Percentiles rank a stretch among this genome's conserved stretches.
phyloP scores from a whole-genome alignment of 176 grass and related monocot genomes.

The Musa schizocarpa region DNA sequence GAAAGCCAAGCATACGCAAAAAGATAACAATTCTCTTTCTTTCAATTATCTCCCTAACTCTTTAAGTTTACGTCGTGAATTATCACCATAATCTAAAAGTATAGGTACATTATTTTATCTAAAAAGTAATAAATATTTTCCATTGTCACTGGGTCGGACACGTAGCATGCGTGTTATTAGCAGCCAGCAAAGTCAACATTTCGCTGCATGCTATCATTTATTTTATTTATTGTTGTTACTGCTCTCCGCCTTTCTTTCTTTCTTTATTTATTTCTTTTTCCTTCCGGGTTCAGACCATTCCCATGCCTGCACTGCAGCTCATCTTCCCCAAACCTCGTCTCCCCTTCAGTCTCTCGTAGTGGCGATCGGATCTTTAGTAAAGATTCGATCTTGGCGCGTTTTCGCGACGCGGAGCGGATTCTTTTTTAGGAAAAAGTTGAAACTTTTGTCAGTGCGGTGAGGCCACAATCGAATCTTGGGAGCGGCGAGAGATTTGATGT shows the following conservation, averaged over 20 bases:
- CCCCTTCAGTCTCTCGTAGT: not conserved
- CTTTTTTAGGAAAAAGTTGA: not conserved
- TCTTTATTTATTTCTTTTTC: not conserved
- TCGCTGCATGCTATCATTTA: not conserved
- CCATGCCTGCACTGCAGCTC: not conserved
- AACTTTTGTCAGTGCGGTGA: not conserved
- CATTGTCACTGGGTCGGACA: too few species aligned
- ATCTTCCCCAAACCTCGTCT: not conserved
- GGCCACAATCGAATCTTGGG: slow-evolving; percentile 1
- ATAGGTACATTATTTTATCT: too few species aligned
- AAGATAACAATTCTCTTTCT: too few species aligned
- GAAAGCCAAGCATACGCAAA: too few species aligned
- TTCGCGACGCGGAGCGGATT: not conserved
- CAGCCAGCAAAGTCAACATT: not conserved
- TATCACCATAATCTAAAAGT: too few species aligned
- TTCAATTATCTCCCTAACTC: too few species aligned
- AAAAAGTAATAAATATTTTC: too few species aligned
- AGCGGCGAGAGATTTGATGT: not conserved
- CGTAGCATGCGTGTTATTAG: not conserved
- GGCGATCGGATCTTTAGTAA: not conserved
- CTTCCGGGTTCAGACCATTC: not conserved
- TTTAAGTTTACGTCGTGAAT: too few species aligned
- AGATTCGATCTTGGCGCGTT: not conserved
- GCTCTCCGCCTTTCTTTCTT: not conserved
- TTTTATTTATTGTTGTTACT: too few species aligned